Evolutionary conservation across 192 early-diverging fungal species (phyloP).

Genomic region (Coemansia sp.): DNA sequence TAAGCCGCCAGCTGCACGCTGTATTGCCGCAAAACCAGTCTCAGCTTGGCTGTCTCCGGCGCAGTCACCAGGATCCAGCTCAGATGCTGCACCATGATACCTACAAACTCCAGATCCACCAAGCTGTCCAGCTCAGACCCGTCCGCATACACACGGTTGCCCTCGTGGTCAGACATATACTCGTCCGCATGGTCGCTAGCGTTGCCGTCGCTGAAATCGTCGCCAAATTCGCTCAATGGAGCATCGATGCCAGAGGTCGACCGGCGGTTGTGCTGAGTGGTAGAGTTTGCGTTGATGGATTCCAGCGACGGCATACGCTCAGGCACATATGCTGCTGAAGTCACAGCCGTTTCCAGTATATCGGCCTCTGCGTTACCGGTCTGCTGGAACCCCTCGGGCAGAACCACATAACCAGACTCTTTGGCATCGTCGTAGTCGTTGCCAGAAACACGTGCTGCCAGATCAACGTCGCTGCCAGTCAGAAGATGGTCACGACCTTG

Average conservation of each 20-base stretch:
- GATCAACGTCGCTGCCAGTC: neutral
- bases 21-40: conserved; percentile 79
- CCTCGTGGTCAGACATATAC: conserved; percentile 5
- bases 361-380: neutral
- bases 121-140: neutral
- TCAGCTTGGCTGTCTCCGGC: conserved; percentile 80
- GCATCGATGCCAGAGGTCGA: too few relatives aligned
- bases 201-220: neutral
- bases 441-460: neutral
- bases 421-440: neutral
- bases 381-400: neutral
- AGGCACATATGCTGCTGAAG: neutral
- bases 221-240: neutral
- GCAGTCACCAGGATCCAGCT: conserved; percentile 96
- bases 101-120: conserved; percentile 77
- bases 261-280: too few relatives aligned
- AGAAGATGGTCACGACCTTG: too few relatives aligned
- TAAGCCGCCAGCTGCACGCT: conserved; percentile 49
- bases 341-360: neutral
- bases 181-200: neutral
- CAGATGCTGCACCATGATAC: conserved; percentile 96
- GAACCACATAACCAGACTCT: neutral
- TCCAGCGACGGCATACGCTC: neutral
- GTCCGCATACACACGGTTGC: neutral
- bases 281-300: neutral